Evolutionary conservation across 352 stramenopile species (phyloP), one percentile per base, ranked within the genome.

Genomic region (Phytophthora chlamydospora): DNA sequence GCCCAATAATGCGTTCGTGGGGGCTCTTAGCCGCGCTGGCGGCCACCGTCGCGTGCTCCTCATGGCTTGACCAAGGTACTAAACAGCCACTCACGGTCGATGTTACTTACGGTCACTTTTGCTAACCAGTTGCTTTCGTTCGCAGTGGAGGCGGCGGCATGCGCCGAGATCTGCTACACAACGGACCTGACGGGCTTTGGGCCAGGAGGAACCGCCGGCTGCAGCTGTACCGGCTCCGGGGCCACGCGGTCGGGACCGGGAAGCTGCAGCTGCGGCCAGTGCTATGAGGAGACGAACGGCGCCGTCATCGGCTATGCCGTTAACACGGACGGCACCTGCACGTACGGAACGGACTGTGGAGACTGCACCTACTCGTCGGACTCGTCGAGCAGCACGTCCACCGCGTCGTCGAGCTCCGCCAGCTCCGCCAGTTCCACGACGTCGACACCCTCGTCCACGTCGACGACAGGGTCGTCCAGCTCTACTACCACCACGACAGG

Each of bases 191-290:
- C 65, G 29, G 77, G 77, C 17, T 87, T 87, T 38, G 50, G 47
- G 6, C 45, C 72, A 0, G 66, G 63, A 58, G 77, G 75, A 5
- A 16, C 8, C 9, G 24, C 53, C 12, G 62, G 49, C 31, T 83
- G 75, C 36, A 61, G 46, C 17, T 86, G 76, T 31, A 67, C n/a
- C 16, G 68, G 71, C 33, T 68, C 56, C 4, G 63, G 63, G 11
- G 60, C 48, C 16, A 71, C 46, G 12, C 58, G 69, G n/a, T 44
- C 59, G 5, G 63, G 68, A 29, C 17, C 41, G 7, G 52, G 42
- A 33, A 45, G 50, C 31, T 86, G 76, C 62, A 67, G 62, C 19
- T 86, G 76, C 56, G 66, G 68, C 12, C 50, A 78, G 42, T 87
- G 77, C 63, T 87, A 82, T 41, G 4, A 21, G 13, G 17, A 68